Percentiles rank a stretch among this genome's conserved stretches.
Conservation (phyloP, 179 eudicot species). For the Sideroxylon spinosum region DNA sequence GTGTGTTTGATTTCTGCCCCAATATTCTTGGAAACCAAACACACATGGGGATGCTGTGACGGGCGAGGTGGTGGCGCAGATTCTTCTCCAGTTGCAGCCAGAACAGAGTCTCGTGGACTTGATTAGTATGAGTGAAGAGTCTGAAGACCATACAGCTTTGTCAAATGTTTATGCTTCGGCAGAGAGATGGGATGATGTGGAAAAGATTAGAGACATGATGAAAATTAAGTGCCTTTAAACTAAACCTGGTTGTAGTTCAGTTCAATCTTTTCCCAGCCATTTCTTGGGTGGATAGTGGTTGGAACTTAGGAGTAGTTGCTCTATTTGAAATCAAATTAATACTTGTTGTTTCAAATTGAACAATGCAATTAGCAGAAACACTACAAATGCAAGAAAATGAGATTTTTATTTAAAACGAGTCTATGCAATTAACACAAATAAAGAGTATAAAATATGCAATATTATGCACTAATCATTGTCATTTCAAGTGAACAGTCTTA, state of each 20-base stretch:
- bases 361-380: no score
- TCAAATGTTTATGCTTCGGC: conserved; percentile 66
- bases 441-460: no score
- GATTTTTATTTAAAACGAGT: no score
- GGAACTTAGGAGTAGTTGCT: neutral
- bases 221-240: conserved; percentile 40
- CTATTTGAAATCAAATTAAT: no score
- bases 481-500: no score
- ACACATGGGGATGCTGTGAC: conserved; percentile 47
- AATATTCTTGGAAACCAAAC: no score
- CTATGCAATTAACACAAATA: no score
- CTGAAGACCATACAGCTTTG: conserved; percentile 54
- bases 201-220: conserved; percentile 49
- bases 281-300: conserved; percentile 1
- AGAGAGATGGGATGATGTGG: conserved; percentile 70
- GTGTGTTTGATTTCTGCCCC: no score
- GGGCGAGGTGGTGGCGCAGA: conserved; percentile 55
- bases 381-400: no score
- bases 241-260: conserved; percentile 54
- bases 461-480: no score
- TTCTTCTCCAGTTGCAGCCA: conserved; percentile 34
- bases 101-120: conserved; percentile 10
- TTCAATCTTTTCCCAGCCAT: conserved; percentile 13
- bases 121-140: conserved; percentile 26
- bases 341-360: no score